Base-by-base conservation (phyloP, 495 filamentous ascomycete species). In the Hypoxylon lenormandii region DNA sequence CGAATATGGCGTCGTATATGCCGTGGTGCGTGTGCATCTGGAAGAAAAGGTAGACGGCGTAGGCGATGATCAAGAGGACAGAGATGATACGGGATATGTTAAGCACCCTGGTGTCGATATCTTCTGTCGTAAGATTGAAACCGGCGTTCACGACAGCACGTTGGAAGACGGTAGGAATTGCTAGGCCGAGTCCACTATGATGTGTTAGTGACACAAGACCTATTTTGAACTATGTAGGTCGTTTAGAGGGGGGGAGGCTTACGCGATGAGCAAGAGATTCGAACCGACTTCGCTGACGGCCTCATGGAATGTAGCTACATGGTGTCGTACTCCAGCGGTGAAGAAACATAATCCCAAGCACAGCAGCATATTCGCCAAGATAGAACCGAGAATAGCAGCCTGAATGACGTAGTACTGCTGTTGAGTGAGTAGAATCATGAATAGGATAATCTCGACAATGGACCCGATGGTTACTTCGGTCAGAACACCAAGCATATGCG, bases 11-110 rank as follows among this genome's bases (percentile, higher is more conserved):
- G 63, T 81, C 76, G 80, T 91, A 96, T 48, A 96, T 87, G 38
- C 87, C 84, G 74, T 96, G 89, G 76, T 97, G 92, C 6, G 91
- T 92, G 48, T 85, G 89, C 64, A 90, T 84, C 72, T 97, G 93
- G 81, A 94, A 97, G 67, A 83, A 89, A 43, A 94, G 74, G 73
- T 90, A 97, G 66, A 91, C 89, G 15, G 87, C 64, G 74, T 92
- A 98, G 15, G 93, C 90, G 28, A 92, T 76, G 11, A 98, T 81
- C 3, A 98, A 86, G 40, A 97, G 85, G 28, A 97, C 80, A 0
- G 94, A 83, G 1, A 89, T 89, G 43, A 89, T 88, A 60, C 91
- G 89, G 57, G 90, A 94, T 69, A 97, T 90, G 10, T 81, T 83
- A 21, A 91, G 77, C 4, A 87, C 82, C 37, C 85, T 83, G 16